Evolutionary conservation across 768 basidiomycete genomes (phyloP), one percentile per base, ranked within the genome.

Genomic region (Agrocybe pediades): DNA sequence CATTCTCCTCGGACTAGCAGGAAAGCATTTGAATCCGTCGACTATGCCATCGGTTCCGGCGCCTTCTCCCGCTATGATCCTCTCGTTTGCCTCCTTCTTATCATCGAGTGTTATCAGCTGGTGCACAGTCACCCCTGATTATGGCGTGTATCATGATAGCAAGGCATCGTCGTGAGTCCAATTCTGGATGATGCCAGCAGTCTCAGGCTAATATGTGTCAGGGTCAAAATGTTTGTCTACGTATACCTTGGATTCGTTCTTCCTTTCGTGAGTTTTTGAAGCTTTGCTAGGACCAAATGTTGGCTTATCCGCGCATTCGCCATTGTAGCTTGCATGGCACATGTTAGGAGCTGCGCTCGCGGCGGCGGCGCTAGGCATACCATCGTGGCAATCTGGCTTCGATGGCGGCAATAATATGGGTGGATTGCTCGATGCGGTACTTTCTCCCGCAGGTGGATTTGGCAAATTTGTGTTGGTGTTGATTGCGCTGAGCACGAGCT

Each of bases 401-500:
- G 71, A 76, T 2, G 44, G 68, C 4, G 81, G 77, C 0, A 78
- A 75, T n/a, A 63, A 81, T 72, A 65, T 87, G 20, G 88, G 87
- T 25, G 87, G 87, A 0, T 76, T 91, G 15, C 61, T 89, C 13
- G 76, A 73, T 6, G 86, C 84, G 0, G 78, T 88, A 61, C 74
- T 90, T 6, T 70, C 72, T 16, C 87, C 88, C 2, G 70, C 73
- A 1, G 82, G 83, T 1, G 77, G 77, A 26, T 90, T 90, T 67
- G 84, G 88, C 0, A 88, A 88, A 58, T 83, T 89, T 68, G 72
- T 91, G 41, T 75, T 86, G 0, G 87, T 88, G 23, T 64, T 94
- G 50, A 75, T 93, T 57, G 83, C 86, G n/a, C 70, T 95, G 25
- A 86, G 85, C 53, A 84, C 92, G 11, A 82, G 85, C 1, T 86